Evolutionary conservation across 805 yeast genomes (phyloP), one percentile per base, ranked within the genome.

Genomic region (Yarrowia keelungensis): DNA sequence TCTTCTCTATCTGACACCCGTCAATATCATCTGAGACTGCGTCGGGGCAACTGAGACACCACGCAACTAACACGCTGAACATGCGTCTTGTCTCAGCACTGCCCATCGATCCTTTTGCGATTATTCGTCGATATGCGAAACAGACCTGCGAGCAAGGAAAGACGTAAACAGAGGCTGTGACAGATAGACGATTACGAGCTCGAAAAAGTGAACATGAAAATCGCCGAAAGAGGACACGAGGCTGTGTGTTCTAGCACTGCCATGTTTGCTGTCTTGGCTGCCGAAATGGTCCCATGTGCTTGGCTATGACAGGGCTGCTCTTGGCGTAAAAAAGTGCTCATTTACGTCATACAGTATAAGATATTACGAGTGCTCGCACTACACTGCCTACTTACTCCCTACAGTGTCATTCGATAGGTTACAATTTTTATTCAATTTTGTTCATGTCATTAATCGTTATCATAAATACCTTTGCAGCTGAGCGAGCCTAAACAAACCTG

Each of bases 401-500:
- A 53, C 59, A 39, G 15, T 15, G 32, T 5, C 32, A 26, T 26
- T 26, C 32, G 2, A 26, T 26, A 26, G 32, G 32, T 26, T 26
- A 26, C 32, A 26, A 26, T 26, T 26, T 26, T 26, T 26, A 26
- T 26, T 26, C 32, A 26, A 9, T 38, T 10, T 45, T 36, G n/a
- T 19, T 43, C 50, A 45, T 51, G 43, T 59, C 65, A 59, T 59
- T 45, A 59, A 16, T 59, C 65, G 45, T 59, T 45, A 45, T 32
- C 50, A 59, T 59, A 59, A 59, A 59, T 59, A 59, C 65, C 64
- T 26, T 26, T 38, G 49, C 36, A 58, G 43, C 64, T 42, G 35
- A 42, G 50, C 11, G 32, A 26, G 42, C 43, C 36, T 47, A 62
- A 38, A 62, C 67, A 62, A 62, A 62, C 67, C 67, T 47, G 39